Percentiles rank a stretch among this genome's conserved stretches.
phyloP scores from a whole-genome alignment of 1,139 yeast species.

The Taphrina deformans region DNA sequence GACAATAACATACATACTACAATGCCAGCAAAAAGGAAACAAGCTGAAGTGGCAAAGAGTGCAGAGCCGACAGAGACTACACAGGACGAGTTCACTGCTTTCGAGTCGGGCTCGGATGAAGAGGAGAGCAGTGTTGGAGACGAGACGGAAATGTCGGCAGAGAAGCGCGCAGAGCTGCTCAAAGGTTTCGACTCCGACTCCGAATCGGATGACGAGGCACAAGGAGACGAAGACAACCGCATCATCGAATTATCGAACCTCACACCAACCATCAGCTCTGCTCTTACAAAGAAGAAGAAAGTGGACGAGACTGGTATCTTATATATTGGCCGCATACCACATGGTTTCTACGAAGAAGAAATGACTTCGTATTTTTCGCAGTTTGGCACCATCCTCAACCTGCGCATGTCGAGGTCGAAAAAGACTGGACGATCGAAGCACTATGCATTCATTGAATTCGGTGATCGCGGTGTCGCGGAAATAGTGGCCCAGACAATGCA shows the following conservation, averaged over 20 bases:
- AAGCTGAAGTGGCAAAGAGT: not conserved
- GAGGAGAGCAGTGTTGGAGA: constrained; percentile 11
- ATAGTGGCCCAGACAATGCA: constrained; percentile 95
- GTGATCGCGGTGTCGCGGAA: constrained; percentile 69
- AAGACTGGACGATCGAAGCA: constrained; percentile 91
- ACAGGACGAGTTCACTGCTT: not conserved
- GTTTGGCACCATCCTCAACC: constrained; percentile 77
- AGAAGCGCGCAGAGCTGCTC: constrained; percentile 6
- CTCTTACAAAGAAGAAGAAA: constrained; percentile 16
- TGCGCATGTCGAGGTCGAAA: constrained; percentile 82
- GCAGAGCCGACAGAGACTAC: not conserved
- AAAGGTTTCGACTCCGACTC: constrained; percentile 21
- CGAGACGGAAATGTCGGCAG: constrained; percentile 8
- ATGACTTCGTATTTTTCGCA: constrained; percentile 78
- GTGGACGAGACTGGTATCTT: constrained; percentile 56
- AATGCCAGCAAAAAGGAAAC: constrained; percentile 17
- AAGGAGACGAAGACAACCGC: constrained; percentile 27
- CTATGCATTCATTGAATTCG: constrained; percentile 87
- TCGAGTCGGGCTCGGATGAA: not conserved
- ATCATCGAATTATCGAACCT: constrained; percentile 27
- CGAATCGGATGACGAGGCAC: constrained; percentile 24
- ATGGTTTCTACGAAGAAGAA: constrained; percentile 85
- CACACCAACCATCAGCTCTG: constrained; percentile 18
- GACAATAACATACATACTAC: not conserved
- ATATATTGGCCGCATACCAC: constrained; percentile 89